A percentile compares a stretch with the other conserved stretches of the same genome.
Evolutionary conservation across 1,284 basidiomycete genomes (phyloP).

Genomic region (Marasmius fiardii): DNA sequence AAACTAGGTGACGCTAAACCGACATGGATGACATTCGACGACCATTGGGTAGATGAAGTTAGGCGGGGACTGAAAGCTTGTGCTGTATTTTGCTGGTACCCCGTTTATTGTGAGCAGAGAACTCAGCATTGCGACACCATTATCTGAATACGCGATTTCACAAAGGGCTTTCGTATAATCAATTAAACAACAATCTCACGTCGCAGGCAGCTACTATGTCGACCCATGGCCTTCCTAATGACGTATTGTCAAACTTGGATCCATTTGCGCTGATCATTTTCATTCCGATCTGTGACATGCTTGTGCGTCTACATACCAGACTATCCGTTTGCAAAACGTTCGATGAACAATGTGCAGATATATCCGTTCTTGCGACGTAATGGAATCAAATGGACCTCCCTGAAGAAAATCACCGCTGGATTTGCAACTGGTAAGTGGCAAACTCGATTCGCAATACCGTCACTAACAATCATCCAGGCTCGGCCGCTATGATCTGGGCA

Average conservation of each 20-base stretch:
- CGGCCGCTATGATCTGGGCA: conserved; percentile 61
- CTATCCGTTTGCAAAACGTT: too few relatives aligned
- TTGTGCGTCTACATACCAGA: background rate
- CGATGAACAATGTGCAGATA: conserved; percentile 32
- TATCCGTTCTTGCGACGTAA: conserved; percentile 69
- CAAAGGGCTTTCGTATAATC: conserved; percentile 71
- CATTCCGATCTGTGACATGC: conserved; percentile 58
- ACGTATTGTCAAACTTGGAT: conserved; percentile 78
- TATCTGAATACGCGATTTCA: background rate
- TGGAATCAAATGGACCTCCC: conserved; percentile 67
- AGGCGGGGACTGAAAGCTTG: conserved; percentile 83
- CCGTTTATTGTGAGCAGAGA: conserved; percentile 57
- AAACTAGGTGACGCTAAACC: conserved; percentile 41
- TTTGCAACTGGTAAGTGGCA: conserved; percentile 52
- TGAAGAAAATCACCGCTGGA: conserved; percentile 75
- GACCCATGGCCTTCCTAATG: conserved; percentile 76
- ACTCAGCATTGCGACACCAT: background rate
- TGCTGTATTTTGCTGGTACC: conserved; percentile 77
- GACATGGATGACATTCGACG: conserved; percentile 73
- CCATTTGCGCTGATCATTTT: conserved; percentile 74
- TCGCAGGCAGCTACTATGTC: conserved; percentile 74
- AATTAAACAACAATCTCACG: conserved; percentile 76
- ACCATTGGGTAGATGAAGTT: conserved; percentile 82
- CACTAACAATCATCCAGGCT: background rate
- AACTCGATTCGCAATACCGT: background rate